Evolutionary conservation across 768 basidiomycete species (phyloP), one percentile per base, ranked within the genome.

Genomic region (Kwoniella botswanensis): DNA sequence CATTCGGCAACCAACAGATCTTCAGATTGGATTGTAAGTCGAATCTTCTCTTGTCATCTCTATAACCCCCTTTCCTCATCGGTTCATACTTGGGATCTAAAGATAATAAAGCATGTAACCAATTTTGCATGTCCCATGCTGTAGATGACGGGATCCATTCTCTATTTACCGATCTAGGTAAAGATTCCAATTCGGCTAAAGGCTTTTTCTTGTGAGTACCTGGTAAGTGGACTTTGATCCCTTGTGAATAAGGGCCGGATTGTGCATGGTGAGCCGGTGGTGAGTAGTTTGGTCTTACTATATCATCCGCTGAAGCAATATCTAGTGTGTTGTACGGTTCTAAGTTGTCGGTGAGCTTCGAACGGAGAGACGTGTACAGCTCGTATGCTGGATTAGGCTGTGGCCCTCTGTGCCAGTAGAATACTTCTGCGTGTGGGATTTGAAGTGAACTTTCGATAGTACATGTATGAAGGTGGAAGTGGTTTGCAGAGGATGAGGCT

Each of bases 401-500:
- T 1, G 10, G 17, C 12, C 57, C 26, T 21, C 60, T 46, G 7
- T 22, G 29, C 4, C 46, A 68, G 42, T 67, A 65, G 10, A n/a
- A 43, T 6, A 72, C 13, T 5, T 46, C 10, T 18, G 63, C n/a
- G 3, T 35, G 15, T 10, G 79, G 79, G 24, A 74, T 56, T 22
- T 41, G 9, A n/a, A 80, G 56, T 9, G 65, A 57, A 9, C 65
- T 43, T 29, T 80, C 75, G 54, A 80, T 62, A 4, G 74, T 74
- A 54, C 73, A 66, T 10, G 77, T 76, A 59, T 78, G 75, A 2
- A 80, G 54, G 69, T 80, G 79, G 58, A 78, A 67, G 42, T 43
- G 71, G 7, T 61, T 24, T 4, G 64, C 46, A 13, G 56, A 44
- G 4, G 61, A 44, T 29, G 61, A 44, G 7, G 15, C 17, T 42